Evolutionary conservation across 2,329 filamentous ascomycete genomes (phyloP).

Genomic region (Cercospora beticola): DNA sequence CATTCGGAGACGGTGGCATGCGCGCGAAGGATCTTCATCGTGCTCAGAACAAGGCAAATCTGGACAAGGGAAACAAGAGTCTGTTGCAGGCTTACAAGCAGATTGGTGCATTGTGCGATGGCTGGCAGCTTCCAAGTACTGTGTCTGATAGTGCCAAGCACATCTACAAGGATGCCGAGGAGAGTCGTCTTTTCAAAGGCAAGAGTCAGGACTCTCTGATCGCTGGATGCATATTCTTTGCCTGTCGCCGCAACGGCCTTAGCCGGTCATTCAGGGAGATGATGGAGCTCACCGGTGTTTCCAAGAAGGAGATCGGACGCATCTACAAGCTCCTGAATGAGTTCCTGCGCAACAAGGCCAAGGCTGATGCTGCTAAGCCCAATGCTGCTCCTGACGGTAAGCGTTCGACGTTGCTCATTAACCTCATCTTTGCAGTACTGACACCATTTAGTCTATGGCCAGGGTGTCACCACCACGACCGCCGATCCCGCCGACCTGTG

Average conservation of each 20-base stretch:
- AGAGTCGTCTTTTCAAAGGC: constrained; percentile 90
- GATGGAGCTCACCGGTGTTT: constrained; percentile 86
- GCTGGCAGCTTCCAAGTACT: constrained; percentile 74
- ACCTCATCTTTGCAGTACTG: neutral
- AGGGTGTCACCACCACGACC: constrained; percentile 32
- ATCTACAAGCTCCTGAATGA: constrained; percentile 92
- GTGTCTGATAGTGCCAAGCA: constrained; percentile 90
- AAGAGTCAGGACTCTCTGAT: constrained; percentile 93
- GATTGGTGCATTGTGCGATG: constrained; percentile 83
- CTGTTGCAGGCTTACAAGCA: constrained; percentile 82
- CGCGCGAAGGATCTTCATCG: constrained; percentile 74
- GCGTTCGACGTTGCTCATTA: constrained; percentile 23
- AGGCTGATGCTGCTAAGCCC: constrained; percentile 23
- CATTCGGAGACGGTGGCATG: constrained; percentile 72
- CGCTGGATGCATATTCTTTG: constrained; percentile 95
- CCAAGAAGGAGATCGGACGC: constrained; percentile 94
- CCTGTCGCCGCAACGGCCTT: constrained; percentile 84
- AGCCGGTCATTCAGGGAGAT: constrained; percentile 93
- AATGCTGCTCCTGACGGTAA: constrained; percentile 48
- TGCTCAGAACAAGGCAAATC: constrained; percentile 76
- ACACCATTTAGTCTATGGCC: constrained; percentile 28
- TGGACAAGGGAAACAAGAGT: constrained; percentile 79
- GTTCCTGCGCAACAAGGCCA: constrained; percentile 74
- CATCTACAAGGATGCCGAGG: constrained; percentile 91
- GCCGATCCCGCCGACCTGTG: constrained; percentile 59